A percentile compares a stretch with the other conserved stretches of the same genome.
phyloP scores from a whole-genome alignment of 257 asterid species.

The Henckelia pumila region DNA sequence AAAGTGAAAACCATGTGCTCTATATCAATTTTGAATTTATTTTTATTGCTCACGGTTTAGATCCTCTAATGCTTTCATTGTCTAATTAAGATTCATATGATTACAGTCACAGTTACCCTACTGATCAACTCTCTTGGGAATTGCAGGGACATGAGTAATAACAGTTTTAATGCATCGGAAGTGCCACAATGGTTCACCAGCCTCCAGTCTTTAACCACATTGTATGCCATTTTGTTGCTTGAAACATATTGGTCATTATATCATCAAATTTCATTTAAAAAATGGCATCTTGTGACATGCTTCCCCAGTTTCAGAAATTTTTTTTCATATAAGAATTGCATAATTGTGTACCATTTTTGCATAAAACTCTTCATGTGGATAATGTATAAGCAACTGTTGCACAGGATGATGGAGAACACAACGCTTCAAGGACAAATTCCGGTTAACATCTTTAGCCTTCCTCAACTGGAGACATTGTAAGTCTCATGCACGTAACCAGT shows the following conservation, averaged over 20 bases:
- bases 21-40: neutral
- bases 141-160: constrained; percentile 91
- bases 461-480: constrained; percentile 73
- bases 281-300: neutral
- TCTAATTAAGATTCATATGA: constrained; percentile 7
- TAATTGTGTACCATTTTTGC: neutral
- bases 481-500: constrained; percentile 23
- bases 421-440: constrained; percentile 62
- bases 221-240: constrained; percentile 34
- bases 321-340: neutral
- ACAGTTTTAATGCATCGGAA: constrained; percentile 55
- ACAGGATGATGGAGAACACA: constrained; percentile 69
- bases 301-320: neutral
- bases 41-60: neutral
- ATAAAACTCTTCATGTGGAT: neutral
- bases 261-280: neutral
- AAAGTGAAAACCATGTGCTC: neutral
- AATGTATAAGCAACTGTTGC: constrained; percentile 21
- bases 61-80: neutral
- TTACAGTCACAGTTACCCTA: constrained; percentile 1
- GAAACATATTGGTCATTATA: constrained; percentile 7
- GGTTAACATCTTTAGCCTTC: constrained; percentile 44
- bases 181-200: constrained; percentile 59
- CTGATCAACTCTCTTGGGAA: constrained; percentile 22
- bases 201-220: constrained; percentile 69